Conservation (phyloP, 2,329 filamentous ascomycete genomes). For the Rhynchosporium secalis region DNA sequence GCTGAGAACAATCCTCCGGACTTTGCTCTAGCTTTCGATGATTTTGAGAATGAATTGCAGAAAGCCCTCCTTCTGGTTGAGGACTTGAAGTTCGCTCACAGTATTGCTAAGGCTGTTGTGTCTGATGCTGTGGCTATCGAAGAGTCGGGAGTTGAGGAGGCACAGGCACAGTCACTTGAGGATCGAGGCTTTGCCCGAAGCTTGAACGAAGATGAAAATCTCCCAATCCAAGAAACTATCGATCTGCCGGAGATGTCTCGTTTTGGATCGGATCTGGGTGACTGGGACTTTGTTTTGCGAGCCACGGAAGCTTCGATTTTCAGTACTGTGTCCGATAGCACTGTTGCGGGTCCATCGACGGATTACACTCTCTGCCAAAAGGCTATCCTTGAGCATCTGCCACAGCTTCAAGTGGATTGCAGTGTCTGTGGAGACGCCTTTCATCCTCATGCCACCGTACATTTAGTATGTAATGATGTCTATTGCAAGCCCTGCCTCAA, state of each 20-base stretch:
- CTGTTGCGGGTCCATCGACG: conserved; percentile 25
- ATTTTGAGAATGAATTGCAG: conserved; percentile 32
- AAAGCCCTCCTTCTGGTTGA: conserved; percentile 26
- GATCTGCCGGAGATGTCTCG: conserved; percentile 19
- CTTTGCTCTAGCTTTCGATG: conserved; percentile 30
- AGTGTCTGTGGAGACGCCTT: conserved; percentile 28
- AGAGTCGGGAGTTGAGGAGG: conserved; percentile 10
- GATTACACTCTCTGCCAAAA: conserved; percentile 25
- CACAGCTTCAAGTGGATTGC: conserved; percentile 31
- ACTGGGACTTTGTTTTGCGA: conserved; percentile 28
- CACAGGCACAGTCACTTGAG: too few species aligned
- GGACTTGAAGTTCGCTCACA: conserved; percentile 33
- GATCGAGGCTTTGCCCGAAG: too few species aligned
- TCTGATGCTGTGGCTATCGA: conserved; percentile 27
- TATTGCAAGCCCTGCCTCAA: conserved; percentile 34
- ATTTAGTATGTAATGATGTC: conserved; percentile 30
- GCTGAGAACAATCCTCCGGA: conserved; percentile 30
- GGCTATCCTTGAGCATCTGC: conserved; percentile 30
- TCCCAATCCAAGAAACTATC: conserved; percentile 11
- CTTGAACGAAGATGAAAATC: conserved; percentile 20
- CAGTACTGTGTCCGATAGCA: conserved; percentile 23
- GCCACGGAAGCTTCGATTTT: conserved; percentile 28
- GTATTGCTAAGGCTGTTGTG: conserved; percentile 29
- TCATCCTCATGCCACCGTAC: conserved; percentile 29
- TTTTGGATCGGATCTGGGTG: conserved; percentile 22